Evolutionary conservation across 176 grass and related monocot genomes (phyloP).

Genomic region (Oryza officinalis): DNA sequence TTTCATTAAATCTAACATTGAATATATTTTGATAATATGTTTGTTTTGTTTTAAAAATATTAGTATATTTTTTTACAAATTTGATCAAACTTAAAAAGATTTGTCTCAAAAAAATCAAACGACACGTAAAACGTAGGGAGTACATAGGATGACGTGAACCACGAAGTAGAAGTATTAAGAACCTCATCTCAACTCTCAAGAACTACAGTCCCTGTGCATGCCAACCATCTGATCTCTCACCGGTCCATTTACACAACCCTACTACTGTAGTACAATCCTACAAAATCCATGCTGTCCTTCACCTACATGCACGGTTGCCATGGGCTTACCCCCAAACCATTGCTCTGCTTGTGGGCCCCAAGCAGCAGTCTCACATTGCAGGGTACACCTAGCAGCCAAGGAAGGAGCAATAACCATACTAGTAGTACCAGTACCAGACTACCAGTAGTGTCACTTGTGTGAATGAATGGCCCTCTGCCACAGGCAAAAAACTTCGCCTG

Average conservation of each 20-base stretch:
- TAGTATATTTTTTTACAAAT: no score
- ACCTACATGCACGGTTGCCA: neutral
- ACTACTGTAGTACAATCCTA: neutral
- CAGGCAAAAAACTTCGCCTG: no score
- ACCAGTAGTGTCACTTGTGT: neutral
- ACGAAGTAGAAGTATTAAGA: neutral
- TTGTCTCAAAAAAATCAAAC: no score
- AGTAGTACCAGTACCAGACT: no score
- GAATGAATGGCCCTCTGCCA: neutral
- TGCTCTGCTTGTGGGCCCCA: neutral
- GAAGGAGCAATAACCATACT: neutral
- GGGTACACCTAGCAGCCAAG: neutral
- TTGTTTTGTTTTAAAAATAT: no score
- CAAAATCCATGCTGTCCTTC: neutral
- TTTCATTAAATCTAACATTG: no score
- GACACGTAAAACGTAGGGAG: no score
- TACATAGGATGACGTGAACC: no score
- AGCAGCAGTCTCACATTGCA: neutral
- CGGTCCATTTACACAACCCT: neutral
- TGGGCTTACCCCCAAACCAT: neutral
- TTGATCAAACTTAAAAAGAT: no score
- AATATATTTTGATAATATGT: no score
- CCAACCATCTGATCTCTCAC: neutral
- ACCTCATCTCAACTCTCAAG: no score
- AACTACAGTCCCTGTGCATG: neutral